Percentiles rank a stretch among this genome's conserved stretches.
These are phyloP conservation scores for Saksenaea vasiformis DNA, from an alignment of 371 early-diverging fungal species.

Conservation along the genomic window DNA sequence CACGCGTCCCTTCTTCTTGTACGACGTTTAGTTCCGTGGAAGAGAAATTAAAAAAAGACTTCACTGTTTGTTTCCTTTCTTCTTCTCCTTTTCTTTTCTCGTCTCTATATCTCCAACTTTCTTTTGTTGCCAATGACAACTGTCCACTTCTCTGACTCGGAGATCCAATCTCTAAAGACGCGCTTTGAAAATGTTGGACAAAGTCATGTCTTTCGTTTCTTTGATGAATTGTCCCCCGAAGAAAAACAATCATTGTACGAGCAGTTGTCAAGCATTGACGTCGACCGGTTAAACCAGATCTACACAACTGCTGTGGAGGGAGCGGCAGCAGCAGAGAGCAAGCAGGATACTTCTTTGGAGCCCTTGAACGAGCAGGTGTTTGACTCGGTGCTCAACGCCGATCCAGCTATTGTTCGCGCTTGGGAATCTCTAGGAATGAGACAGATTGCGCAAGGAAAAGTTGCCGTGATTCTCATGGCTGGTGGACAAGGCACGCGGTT, in stretches of 20 bases:
- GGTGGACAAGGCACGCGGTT: conserved; percentile 92
- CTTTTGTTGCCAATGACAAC: conserved; percentile 25
- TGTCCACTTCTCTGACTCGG: conserved; percentile 20
- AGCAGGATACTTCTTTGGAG: conserved; percentile 56
- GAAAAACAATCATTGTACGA: conserved; percentile 59
- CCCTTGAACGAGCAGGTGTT: conserved; percentile 81
- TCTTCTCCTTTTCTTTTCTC: conserved; percentile 5
- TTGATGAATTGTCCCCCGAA: conserved; percentile 61
- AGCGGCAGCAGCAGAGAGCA: conserved; percentile 37
- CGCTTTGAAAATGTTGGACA: conserved; percentile 80
- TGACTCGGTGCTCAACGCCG: conserved; percentile 70
- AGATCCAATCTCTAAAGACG: conserved; percentile 55
- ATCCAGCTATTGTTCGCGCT: conserved; percentile 54
- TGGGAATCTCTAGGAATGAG: conserved; percentile 80
- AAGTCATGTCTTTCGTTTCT: conserved; percentile 88
- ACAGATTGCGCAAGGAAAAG: conserved; percentile 82
- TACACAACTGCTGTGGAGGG: conserved; percentile 68
- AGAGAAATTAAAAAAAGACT: conserved; percentile 13
- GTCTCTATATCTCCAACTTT: conserved; percentile 6
- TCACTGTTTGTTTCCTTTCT: conserved; percentile 3
- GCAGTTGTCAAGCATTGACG: conserved; percentile 78
- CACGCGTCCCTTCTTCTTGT: conserved; percentile 3
- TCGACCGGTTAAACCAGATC: conserved; percentile 79
- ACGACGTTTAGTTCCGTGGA: not conserved
- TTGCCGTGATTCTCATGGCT: conserved; percentile 91